A percentile compares a stretch with the other conserved stretches of the same genome.
phyloP scores from a whole-genome alignment of 2,329 filamentous ascomycete species.

The Xylariaceae sp. region DNA sequence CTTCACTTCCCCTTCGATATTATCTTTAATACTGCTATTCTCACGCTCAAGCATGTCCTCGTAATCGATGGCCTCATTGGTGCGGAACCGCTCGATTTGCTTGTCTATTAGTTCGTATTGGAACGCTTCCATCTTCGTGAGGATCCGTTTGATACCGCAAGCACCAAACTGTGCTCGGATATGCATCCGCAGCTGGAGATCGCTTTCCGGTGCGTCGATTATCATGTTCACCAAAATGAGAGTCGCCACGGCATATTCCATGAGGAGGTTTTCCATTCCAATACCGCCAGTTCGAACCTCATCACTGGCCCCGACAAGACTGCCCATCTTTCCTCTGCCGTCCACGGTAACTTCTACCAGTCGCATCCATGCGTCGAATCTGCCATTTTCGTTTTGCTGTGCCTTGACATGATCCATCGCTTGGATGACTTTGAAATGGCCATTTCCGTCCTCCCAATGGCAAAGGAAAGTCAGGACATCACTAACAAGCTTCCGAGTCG shows the following conservation, averaged over 20 bases:
- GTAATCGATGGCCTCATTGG: conserved; percentile 96
- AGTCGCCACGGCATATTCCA: conserved; percentile 97
- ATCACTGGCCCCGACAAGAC: conserved; percentile 91
- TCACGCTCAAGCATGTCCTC: conserved; percentile 94
- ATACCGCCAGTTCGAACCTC: conserved; percentile 94
- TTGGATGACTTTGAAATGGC: conserved; percentile 89
- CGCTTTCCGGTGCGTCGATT: conserved; percentile 81
- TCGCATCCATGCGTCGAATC: conserved; percentile 98
- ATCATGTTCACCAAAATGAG: conserved; percentile 96
- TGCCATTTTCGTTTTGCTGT: conserved; percentile 83
- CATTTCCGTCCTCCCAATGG: conserved; percentile 82
- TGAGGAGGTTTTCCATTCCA: conserved; percentile 96
- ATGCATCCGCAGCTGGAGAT: conserved; percentile 87
- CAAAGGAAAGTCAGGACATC: conserved; percentile 95
- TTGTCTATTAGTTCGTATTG: conserved; percentile 98
- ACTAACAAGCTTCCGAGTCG: conserved; percentile 88
- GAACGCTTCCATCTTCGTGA: conserved; percentile 96
- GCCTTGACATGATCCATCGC: conserved; percentile 88
- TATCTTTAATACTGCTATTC: conserved; percentile 84
- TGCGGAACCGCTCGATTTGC: conserved; percentile 88
- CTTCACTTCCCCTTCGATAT: conserved; percentile 76
- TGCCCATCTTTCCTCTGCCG: conserved; percentile 97
- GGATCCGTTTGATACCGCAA: conserved; percentile 88
- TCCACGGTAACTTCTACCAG: conserved; percentile 96
- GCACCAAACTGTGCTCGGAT: conserved; percentile 93